Conservation (phyloP, 2,329 filamentous ascomycete species). For the Colletotrichum eleusines region DNA sequence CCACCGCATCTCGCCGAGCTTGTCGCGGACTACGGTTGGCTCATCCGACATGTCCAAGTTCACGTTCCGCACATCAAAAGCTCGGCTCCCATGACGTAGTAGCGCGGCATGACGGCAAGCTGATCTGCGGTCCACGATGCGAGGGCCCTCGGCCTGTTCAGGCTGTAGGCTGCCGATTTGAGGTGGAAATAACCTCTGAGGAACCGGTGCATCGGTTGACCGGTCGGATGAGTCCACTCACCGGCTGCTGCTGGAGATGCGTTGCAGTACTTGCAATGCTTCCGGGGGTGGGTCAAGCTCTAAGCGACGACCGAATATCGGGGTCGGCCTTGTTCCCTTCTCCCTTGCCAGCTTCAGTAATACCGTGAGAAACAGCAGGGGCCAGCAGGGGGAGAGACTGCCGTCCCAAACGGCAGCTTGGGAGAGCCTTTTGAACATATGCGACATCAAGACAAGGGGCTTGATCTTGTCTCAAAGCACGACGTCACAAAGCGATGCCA, state of each 20-base stretch:
- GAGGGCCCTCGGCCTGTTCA: constrained; percentile 66
- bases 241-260: constrained; percentile 63
- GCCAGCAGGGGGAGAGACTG: neutral
- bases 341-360: constrained; percentile 28
- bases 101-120: constrained; percentile 71
- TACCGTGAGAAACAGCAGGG: neutral
- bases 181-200: constrained; percentile 76
- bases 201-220: constrained; percentile 62
- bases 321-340: constrained; percentile 4
- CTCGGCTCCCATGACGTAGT: constrained; percentile 74
- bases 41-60: constrained; percentile 51
- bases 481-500: constrained; percentile 69
- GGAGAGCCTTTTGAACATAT: constrained; percentile 71
- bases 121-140: constrained; percentile 67
- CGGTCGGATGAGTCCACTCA: constrained; percentile 48
- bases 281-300: constrained; percentile 67
- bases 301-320: constrained; percentile 68
- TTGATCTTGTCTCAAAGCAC: constrained; percentile 74
- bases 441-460: constrained; percentile 72
- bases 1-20: constrained; percentile 56
- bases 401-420: constrained; percentile 55
- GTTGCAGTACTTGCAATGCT: constrained; percentile 79
- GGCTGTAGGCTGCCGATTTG: constrained; percentile 72
- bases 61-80: constrained; percentile 71
- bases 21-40: neutral